phyloP scores from a whole-genome alignment of 1,284 basidiomycete genomes.

The Inonotus hispidus region DNA sequence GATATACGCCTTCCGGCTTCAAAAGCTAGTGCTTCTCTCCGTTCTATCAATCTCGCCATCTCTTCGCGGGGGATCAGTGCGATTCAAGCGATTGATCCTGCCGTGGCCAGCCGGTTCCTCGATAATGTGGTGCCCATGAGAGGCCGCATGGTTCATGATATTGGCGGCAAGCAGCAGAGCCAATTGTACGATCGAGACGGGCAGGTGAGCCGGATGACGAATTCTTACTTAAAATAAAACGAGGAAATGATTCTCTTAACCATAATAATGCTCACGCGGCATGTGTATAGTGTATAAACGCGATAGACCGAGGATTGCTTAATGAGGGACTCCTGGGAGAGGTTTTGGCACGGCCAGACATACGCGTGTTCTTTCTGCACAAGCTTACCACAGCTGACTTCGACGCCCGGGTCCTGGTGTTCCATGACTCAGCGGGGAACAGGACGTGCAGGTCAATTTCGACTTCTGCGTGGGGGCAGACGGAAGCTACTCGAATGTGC shows the following conservation, averaged over 20 bases:
- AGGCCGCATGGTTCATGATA: slow-evolving; percentile 91
- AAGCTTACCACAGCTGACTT: slow-evolving; percentile 75
- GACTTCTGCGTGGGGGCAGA: slow-evolving; percentile 88
- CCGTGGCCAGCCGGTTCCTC: slow-evolving; percentile 70
- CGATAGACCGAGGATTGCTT: slow-evolving; percentile 83
- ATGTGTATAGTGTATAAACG: slow-evolving; percentile 76
- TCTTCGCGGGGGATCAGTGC: slow-evolving; percentile 90
- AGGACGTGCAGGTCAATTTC: slow-evolving; percentile 51
- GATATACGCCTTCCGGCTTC: slow-evolving; percentile 69
- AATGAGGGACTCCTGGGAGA: slow-evolving; percentile 82
- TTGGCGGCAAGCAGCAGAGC: slow-evolving; percentile 64
- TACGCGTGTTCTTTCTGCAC: slow-evolving; percentile 74
- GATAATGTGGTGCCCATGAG: slow-evolving; percentile 88
- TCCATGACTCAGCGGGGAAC: slow-evolving; percentile 41
- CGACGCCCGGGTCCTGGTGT: slow-evolving; percentile 53
- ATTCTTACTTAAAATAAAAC: slow-evolving; percentile 13
- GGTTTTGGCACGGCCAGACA: slow-evolving; percentile 54
- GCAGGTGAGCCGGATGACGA: slow-evolving; percentile 50
- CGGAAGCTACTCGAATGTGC: slow-evolving; percentile 82
- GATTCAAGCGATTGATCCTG: slow-evolving; percentile 73
- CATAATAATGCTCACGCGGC: slow-evolving; percentile 10
- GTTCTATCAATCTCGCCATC: slow-evolving; percentile 96
- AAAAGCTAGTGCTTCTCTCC: slow-evolving; percentile 57
- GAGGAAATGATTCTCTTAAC: background rate
- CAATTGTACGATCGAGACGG: slow-evolving; percentile 86